phyloP scores from a whole-genome alignment of 2,329 filamentous ascomycete genomes.

The Alternaria ethzedia region DNA sequence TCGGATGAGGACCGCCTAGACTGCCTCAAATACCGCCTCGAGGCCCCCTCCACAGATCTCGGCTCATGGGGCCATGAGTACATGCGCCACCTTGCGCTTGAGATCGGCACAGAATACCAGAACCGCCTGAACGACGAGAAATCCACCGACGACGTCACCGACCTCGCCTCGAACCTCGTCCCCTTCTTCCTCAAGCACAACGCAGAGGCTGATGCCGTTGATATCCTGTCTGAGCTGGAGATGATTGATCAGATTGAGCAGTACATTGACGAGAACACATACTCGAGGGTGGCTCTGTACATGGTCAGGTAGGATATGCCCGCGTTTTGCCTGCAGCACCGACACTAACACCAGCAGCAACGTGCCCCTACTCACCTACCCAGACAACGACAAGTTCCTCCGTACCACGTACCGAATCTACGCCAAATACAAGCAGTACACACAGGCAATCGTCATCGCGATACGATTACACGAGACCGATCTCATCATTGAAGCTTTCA shows the following conservation, averaged over 20 bases:
- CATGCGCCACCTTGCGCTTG: constrained; percentile 89
- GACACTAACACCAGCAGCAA: constrained; percentile 64
- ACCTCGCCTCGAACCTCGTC: constrained; percentile 83
- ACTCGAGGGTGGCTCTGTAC: constrained; percentile 90
- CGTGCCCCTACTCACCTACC: constrained; percentile 96
- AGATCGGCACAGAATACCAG: constrained; percentile 93
- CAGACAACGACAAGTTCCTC: constrained; percentile 95
- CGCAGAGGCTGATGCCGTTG: constrained; percentile 95
- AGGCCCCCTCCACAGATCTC: constrained; percentile 89
- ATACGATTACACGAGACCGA: constrained; percentile 89
- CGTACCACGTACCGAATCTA: constrained; percentile 93
- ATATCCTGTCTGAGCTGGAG: constrained; percentile 95
- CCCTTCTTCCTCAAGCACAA: constrained; percentile 97
- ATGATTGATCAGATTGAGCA: constrained; percentile 91
- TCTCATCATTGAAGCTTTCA: constrained; percentile 82
- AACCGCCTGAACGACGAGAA: constrained; percentile 87
- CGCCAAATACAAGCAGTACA: constrained; percentile 87
- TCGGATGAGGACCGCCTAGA: constrained; percentile 96
- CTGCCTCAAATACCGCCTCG: constrained; percentile 91
- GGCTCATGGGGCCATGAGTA: constrained; percentile 99
- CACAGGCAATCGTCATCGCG: constrained; percentile 91
- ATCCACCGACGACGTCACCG: constrained; percentile 79
- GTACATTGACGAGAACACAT: constrained; percentile 93
- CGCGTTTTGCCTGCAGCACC: not conserved
- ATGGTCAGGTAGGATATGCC: constrained; percentile 74